Evolutionary conservation across 345 rosid genomes (phyloP), one percentile per base, ranked within the genome.

Genomic region (Corymbia maculata): DNA sequence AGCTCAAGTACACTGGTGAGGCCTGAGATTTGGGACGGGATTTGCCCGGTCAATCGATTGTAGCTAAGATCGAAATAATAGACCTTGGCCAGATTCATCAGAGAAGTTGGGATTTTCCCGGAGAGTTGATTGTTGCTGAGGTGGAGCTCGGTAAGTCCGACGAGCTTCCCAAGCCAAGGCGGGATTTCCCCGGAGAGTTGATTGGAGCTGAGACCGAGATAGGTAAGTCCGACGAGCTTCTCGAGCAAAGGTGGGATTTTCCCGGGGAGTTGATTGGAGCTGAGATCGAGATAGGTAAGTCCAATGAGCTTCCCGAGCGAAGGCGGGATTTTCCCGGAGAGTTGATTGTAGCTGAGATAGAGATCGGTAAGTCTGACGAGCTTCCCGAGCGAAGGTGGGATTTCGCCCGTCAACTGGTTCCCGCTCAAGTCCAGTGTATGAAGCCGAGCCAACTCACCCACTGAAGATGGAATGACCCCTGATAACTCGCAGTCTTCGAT

Each of bases 21-120:
- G 59, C 87, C 87, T 66, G 47, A 17, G 28, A 89, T 53, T 55
- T 2, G 45, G 80, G 53, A 79, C 19, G 90, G 91, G 86, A 91
- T 86, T 86, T 84, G 55, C 55, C 91, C 88, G 8, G 59, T 89
- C 49, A 89, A 86, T 49, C 70, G 79, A 51, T 91, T 91, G 28
- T 4, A 36, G 42, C 42, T 36, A 36, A 36, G 42, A 36, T 36
- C 42, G 42, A 36, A 36, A 36, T 36, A 36, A 36, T 36, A 2
- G 42, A 36, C 42, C 42, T 36, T 36, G 42, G 42, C 42, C 3
- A 36, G 42, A 36, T 36, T 36, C 42, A 36, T 36, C 4, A 36
- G 42, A 36, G 42, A 36, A 36, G 42, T 2, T 36, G 42, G 42
- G 42, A 36, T 36, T 36, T 36, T 4, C 42, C 42, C 42, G 42